Evolutionary conservation across 768 basidiomycete genomes (phyloP).

Genomic region (Brasilioporus rufonigricans): DNA sequence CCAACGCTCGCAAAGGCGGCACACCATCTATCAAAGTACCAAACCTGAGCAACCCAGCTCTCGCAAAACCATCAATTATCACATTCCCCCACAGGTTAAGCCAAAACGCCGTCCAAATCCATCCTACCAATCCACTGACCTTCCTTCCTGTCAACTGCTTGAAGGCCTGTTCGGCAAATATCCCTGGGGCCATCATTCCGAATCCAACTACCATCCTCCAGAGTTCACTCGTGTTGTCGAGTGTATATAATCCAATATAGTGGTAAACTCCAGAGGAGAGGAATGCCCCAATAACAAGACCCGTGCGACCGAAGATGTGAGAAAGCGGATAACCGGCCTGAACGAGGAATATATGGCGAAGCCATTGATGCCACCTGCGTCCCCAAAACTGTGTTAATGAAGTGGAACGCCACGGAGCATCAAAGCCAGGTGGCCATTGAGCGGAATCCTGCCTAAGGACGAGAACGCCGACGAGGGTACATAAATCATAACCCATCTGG

Average conservation of each 20-base stretch:
- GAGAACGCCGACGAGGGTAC: background rate
- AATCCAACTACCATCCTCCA: background rate
- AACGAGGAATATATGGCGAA: background rate
- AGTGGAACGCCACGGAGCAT: conserved; percentile 1
- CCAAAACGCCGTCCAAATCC: background rate
- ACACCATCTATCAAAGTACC: background rate
- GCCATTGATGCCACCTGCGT: background rate
- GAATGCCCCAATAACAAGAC: background rate
- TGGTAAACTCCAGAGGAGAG: background rate
- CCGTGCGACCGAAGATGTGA: background rate
- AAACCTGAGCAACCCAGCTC: background rate
- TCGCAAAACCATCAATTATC: background rate
- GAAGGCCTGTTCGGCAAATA: too few species aligned
- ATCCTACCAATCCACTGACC: background rate
- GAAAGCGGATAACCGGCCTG: background rate
- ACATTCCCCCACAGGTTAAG: background rate
- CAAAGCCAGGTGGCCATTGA: background rate
- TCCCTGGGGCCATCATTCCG: background rate
- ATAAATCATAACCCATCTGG: background rate
- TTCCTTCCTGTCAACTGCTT: background rate
- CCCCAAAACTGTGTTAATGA: background rate
- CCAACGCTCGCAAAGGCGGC: background rate
- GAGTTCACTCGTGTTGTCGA: background rate
- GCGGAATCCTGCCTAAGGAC: background rate
- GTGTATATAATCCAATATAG: background rate